phyloP scores from a whole-genome alignment of 2,329 filamentous ascomycete species.

The Incumbomyces delicatus region DNA sequence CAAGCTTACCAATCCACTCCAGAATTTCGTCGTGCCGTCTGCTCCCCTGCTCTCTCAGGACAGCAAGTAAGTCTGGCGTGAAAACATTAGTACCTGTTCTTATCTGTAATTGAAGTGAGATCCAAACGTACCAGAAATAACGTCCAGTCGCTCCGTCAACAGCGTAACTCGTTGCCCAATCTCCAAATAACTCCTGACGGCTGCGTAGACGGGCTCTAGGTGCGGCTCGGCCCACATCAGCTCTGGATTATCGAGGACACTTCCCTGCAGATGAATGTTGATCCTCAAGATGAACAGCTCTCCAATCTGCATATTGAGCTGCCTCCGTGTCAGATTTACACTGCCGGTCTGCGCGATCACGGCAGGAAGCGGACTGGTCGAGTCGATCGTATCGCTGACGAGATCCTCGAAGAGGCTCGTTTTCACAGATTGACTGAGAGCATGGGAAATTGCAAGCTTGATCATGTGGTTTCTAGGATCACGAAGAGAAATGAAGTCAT shows the following conservation, averaged over 20 bases:
- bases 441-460: constrained; percentile 93
- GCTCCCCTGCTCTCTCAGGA: constrained; percentile 89
- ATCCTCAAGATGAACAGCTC: constrained; percentile 96
- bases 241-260: constrained; percentile 90
- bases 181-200: constrained; percentile 88
- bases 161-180: constrained; percentile 93
- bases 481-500: constrained; percentile 91
- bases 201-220: constrained; percentile 90
- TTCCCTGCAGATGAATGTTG: constrained; percentile 95
- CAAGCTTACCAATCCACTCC: constrained; percentile 73
- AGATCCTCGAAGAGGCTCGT: constrained; percentile 95
- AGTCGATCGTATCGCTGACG: constrained; percentile 84
- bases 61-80: constrained; percentile 66
- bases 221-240: constrained; percentile 98
- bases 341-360: constrained; percentile 89
- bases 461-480: constrained; percentile 98
- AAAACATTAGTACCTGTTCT: no score
- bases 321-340: constrained; percentile 72
- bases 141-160: constrained; percentile 78
- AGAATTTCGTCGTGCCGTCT: constrained; percentile 84
- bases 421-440: constrained; percentile 91
- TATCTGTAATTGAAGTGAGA: neutral
- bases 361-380: constrained; percentile 83
- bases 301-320: constrained; percentile 99
- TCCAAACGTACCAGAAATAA: constrained; percentile 47